These are phyloP conservation scores for Leucaena leucocephala DNA, from an alignment of 306 rosid genomes.

Conservation along the genomic window DNA sequence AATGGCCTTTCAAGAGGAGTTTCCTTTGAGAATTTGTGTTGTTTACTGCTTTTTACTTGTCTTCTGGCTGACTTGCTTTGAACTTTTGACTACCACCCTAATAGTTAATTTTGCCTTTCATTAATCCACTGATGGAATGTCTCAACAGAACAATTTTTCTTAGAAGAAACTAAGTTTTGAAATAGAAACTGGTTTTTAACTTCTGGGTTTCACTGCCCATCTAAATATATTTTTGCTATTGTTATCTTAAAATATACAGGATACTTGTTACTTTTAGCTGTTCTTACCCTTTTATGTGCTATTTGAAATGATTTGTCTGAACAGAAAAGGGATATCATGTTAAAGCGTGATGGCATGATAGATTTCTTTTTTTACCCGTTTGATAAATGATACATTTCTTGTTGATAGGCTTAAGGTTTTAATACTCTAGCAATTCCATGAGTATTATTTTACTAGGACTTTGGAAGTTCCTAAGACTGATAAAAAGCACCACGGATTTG, in stretches of 20 bases:
- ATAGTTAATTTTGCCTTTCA: neutral
- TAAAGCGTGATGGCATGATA: slow-evolving; percentile 11
- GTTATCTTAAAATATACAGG: neutral
- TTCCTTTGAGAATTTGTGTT: neutral
- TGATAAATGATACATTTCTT: neutral
- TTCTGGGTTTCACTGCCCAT: neutral
- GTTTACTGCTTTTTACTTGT: neutral
- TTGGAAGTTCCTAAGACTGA: neutral
- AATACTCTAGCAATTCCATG: too few relatives aligned
- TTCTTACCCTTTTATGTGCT: neutral
- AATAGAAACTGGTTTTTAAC: neutral
- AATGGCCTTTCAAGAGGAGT: neutral
- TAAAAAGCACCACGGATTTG: neutral
- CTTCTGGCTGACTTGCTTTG: neutral
- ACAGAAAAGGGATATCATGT: slow-evolving; percentile 12
- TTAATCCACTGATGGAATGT: neutral
- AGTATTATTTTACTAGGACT: too few relatives aligned
- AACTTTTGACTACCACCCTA: neutral
- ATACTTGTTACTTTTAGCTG: slow-evolving; percentile 1
- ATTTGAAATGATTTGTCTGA: slow-evolving; percentile 21
- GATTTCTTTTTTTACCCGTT: neutral
- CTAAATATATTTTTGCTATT: neutral
- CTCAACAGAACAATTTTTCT: neutral
- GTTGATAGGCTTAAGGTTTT: too few relatives aligned
- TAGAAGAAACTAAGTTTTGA: neutral